Evolutionary conservation across 2,329 filamentous ascomycete genomes (phyloP), one percentile per base, ranked within the genome.

Genomic region (Aspergillus pseudoglaucus): DNA sequence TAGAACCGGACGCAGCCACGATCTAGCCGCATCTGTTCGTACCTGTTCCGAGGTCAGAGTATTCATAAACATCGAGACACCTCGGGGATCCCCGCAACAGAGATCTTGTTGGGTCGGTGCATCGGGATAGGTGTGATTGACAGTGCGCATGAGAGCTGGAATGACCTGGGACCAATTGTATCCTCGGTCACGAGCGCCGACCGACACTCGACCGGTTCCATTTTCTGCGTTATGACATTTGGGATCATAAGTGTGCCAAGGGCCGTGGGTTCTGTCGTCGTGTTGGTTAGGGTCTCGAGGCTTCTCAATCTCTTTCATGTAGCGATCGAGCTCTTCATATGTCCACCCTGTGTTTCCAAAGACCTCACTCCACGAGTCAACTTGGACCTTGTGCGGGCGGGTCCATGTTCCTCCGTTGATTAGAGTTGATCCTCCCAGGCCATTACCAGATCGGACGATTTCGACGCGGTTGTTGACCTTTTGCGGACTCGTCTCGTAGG

Each of bases 291-390:
- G 61, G 6, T 35, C 10, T 18, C 59, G 58, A 6, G 48, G 18
- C 3, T 8, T 9, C 40, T 64, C 61, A 3, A 49, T 61, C 62
- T 76, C 74, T 33, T 67, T 62, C 56, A 78, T 78, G 49, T 78
- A 78, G 0, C 67, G 68, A 2, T 75, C 47, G 3, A 79, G 53
- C 33, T 57, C 68, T 60, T 70, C 73, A 77, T 23, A 78, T 25
- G 64, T 68, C 69, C 70, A 76, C 1, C 68, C 73, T 0, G 65
- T 51, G 35, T 70, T 74, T 0, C 73, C 75, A 3, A 78, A 62
- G 6, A 64, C 61, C 20, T 61, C 46, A 33, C 60, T 56, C 59
- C 60, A 61, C 3, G 57, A 57, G 38, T 61, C 56, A 14, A 58
- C 32, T 44, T 61, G 57, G 1, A 47, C 53, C 37, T 58, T 63